A percentile compares a stretch with the other conserved stretches of the same genome.
Evolutionary conservation across 352 stramenopile genomes (phyloP).

Genomic region (Phytopythium kandeliae): DNA sequence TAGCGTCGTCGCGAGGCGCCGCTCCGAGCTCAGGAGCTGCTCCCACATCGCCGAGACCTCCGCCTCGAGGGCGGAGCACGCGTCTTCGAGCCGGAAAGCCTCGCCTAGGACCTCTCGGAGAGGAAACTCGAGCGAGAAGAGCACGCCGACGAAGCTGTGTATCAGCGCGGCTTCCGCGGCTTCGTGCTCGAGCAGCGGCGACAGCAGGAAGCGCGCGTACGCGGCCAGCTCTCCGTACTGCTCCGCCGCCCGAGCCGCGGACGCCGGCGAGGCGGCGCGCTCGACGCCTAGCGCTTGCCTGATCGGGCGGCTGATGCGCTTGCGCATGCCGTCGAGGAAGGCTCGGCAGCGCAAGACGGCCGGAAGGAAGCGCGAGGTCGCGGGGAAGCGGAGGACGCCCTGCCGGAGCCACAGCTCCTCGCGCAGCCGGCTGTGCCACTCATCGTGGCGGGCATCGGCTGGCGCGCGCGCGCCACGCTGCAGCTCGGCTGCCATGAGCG

Average conservation of each 20-base stretch:
- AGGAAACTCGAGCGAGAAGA: conserved; percentile 45
- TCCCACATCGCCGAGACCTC: conserved; percentile 19
- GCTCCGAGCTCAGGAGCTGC: conserved; percentile 1
- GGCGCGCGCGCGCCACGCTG: conserved; percentile 18
- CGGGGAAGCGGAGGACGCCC: conserved; percentile 39
- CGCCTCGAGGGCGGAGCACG: conserved; percentile 27
- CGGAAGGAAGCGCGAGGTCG: conserved; percentile 34
- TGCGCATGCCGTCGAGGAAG: conserved; percentile 60
- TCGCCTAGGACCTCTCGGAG: conserved; percentile 27
- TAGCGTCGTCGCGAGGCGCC: background rate
- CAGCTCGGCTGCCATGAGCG: conserved; percentile 52
- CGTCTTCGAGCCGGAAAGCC: conserved; percentile 28
- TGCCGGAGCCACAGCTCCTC: conserved; percentile 63
- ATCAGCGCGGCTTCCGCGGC: conserved; percentile 35
- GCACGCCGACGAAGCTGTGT: conserved; percentile 49
- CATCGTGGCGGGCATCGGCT: conserved; percentile 28
- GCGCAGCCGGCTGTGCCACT: conserved; percentile 50
- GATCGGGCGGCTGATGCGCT: conserved; percentile 15
- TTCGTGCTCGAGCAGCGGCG: conserved; percentile 41
- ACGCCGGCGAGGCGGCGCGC: background rate
- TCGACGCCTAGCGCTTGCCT: background rate
- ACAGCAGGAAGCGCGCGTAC: conserved; percentile 44
- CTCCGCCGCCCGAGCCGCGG: background rate
- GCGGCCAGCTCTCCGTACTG: conserved; percentile 33
- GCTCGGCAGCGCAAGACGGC: conserved; percentile 36